Percentiles rank a stretch among this genome's conserved stretches.
Evolutionary conservation across 2,329 filamentous ascomycete species (phyloP).

Genomic region (Botryotinia calthae): DNA sequence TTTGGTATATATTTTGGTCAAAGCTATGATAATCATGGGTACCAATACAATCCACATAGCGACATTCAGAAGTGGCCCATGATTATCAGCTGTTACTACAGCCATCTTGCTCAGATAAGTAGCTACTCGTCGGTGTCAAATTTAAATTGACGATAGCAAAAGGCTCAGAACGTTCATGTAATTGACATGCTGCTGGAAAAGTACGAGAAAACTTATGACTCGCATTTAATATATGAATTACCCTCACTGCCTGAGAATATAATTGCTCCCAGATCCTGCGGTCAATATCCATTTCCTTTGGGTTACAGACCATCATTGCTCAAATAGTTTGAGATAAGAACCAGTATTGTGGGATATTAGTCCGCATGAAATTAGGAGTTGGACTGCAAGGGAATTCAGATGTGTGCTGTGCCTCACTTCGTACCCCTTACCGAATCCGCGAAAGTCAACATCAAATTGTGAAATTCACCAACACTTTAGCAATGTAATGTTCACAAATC

Average conservation of each 20-base stretch:
- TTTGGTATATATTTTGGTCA: conserved; percentile 16
- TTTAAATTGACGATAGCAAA: not conserved
- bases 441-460: not conserved
- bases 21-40: conserved; percentile 10
- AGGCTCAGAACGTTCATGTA: not conserved
- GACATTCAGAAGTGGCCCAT: conserved; percentile 17
- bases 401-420: not conserved
- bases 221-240: too few relatives aligned
- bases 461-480: not conserved
- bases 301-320: not conserved
- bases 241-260: too few relatives aligned
- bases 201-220: not conserved
- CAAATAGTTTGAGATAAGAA: not conserved
- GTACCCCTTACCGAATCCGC: not conserved
- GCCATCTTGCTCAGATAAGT: conserved; percentile 6
- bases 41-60: conserved; percentile 17
- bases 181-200: not conserved
- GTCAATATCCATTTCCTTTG: too few relatives aligned
- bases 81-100: conserved; percentile 2
- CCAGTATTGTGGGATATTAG: too few relatives aligned
- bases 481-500: not conserved
- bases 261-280: too few relatives aligned
- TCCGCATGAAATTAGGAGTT: not conserved
- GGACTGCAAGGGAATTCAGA: not conserved
- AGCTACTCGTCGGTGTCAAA: not conserved